Evolutionary conservation across 352 stramenopile genomes (phyloP), one percentile per base, ranked within the genome.

Genomic region (Pythium plurisporium): DNA sequence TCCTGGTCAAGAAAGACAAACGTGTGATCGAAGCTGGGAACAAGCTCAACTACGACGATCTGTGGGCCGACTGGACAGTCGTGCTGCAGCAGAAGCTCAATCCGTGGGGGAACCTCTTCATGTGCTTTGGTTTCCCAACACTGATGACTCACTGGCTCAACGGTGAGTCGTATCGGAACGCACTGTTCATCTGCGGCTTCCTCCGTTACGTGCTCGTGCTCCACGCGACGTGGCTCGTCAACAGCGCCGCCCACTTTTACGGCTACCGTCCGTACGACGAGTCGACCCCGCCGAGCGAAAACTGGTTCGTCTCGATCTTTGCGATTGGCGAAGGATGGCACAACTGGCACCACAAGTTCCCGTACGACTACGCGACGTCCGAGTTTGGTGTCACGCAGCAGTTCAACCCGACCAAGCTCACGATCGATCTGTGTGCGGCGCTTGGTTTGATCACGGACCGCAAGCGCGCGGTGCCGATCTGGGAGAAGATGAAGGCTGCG

Each of bases 331-430:
- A 99, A 71, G 96, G 95, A 70, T 99, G 95, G 95, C 96, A 99
- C 82, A 99, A 98, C 84, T 99, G 96, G 96, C 97, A 99, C 77
- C 97, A 99, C 91, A 99, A 99, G 76, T 99, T 99, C 72, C 97
- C 97, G 48, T 99, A 98, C 81, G 96, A 99, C 70, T 99, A 99
- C 78, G 94, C 96, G 48, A 95, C 96, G 19, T 97, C 84, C 47
- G 96, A 99, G 80, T 98, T 98, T 68, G 97, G 97, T 33, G 81
- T 97, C 49, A 91, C 82, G 8, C 74, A 73, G 55, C 97, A 99
- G 76, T 99, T 98, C 81, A 99, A 99, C 76, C 97, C 97, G 9
- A 98, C 91, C 36, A 99, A 99, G 76, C 67, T 99, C 45, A 93
- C 97, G 53, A 99, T 99, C 70, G 96, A 99, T 74, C 61, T 88